These are phyloP conservation scores for Pulveroboletus sp. DNA, from an alignment of 1,284 basidiomycete genomes.

Conservation along the genomic window DNA sequence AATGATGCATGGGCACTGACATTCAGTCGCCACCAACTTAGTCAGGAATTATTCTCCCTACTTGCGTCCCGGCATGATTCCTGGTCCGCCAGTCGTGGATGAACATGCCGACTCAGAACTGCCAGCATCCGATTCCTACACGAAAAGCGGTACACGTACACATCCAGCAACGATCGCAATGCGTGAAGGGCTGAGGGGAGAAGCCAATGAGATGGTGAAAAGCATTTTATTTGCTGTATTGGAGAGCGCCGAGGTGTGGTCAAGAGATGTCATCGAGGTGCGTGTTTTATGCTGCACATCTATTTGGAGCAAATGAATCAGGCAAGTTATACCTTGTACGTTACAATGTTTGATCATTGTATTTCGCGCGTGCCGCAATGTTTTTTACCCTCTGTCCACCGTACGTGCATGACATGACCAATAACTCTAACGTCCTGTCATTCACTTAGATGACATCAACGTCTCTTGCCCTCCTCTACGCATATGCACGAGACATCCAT, in stretches of 20 bases:
- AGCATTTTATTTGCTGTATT: constrained; percentile 46
- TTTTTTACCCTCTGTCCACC: not conserved
- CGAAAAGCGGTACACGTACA: constrained; percentile 50
- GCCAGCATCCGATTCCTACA: constrained; percentile 1
- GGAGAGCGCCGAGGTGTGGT: constrained; percentile 41
- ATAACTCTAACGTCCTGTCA: constrained; percentile 8
- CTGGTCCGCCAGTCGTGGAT: constrained; percentile 9
- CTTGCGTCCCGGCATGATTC: constrained; percentile 54
- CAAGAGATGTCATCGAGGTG: constrained; percentile 33
- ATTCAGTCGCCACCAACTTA: constrained; percentile 84
- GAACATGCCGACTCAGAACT: constrained; percentile 4
- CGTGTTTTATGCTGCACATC: constrained; percentile 15
- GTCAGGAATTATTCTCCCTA: constrained; percentile 88
- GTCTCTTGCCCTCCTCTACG: constrained; percentile 34
- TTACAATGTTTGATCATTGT: not conserved
- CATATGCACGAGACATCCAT: constrained; percentile 24
- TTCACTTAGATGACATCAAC: constrained; percentile 33
- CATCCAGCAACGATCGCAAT: constrained; percentile 71
- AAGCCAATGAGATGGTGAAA: constrained; percentile 70
- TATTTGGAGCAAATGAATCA: not conserved
- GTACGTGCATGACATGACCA: not conserved
- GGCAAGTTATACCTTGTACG: not conserved
- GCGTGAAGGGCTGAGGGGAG: constrained; percentile 54
- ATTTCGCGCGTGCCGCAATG: not conserved
- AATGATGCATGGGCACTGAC: constrained; percentile 46